Evolutionary conservation across 495 filamentous ascomycete genomes (phyloP), one percentile per base, ranked within the genome.

Genomic region (Podospora pseudopauciseta): DNA sequence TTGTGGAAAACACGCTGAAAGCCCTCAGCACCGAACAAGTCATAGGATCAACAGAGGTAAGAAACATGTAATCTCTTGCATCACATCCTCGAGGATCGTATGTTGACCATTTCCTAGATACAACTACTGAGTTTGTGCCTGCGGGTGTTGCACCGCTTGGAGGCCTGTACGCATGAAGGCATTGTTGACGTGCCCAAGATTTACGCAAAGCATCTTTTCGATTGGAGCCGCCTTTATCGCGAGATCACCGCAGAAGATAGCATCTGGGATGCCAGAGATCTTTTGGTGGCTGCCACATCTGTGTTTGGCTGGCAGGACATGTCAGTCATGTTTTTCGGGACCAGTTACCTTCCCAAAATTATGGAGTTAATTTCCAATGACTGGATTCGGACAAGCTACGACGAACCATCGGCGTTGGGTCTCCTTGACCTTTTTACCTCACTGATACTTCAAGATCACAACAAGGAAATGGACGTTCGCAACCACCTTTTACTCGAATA

Each of bases 181-280:
- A 59, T 59, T 20, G 0, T 23, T 13, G 26, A 27, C 56, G 19
- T 59, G 3, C 9, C 56, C 19, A 4, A 16, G 49, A 23, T 34
- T n/a, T 49, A 9, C 15, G 32, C 32, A 11, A 30, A 16, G 7
- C 23, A 23, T 16, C 39, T 64, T 1, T 65, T 67, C 18, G 26
- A 71, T 15, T 73, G 67, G 67, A 34, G 53, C 1, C 28, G 56
- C n/a, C 23, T 75, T 18, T 73, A 75, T 39, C 49, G 54, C 19
- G 54, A 65, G 1, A 56, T 75, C 15, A 55, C 66, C 1, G 39
- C 54, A 1, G 65, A 73, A 16, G 20, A 60, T 13, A 67, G 67
- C 3, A 64, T 75, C 16, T 75, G 73, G 73, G 69, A 74, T 39
- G 65, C 73, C 15, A 66, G 60, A 13, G 73, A 75, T 39, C 67